A percentile compares a stretch with the other conserved stretches of the same genome.
phyloP scores from a whole-genome alignment of 78 protist genomes.

The Chrysochromulina parva region DNA sequence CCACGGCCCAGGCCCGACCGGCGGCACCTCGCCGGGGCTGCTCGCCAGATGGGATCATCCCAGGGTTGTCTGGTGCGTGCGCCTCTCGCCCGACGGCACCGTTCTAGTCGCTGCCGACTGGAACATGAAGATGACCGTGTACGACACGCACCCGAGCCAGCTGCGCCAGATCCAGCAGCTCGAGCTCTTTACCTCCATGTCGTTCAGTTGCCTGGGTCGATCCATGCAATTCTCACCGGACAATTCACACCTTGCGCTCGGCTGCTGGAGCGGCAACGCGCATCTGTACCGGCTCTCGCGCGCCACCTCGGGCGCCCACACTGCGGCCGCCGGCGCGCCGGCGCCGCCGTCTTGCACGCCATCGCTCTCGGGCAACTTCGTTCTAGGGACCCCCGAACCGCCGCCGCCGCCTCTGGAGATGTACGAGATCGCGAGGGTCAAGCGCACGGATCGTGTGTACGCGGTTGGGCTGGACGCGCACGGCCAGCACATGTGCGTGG shows the following conservation, averaged over 20 bases:
- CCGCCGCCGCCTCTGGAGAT: too few relatives aligned
- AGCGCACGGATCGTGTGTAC: not conserved
- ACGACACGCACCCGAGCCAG: not conserved
- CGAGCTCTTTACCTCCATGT: too few relatives aligned
- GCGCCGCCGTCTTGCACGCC: too few relatives aligned
- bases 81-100: not conserved
- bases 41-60: not conserved
- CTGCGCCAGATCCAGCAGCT: too few relatives aligned
- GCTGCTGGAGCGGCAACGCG: not conserved
- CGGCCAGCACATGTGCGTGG: not conserved
- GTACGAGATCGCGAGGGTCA: not conserved
- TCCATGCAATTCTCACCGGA: not conserved
- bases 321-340: not conserved
- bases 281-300: not conserved
- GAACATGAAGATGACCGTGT: not conserved
- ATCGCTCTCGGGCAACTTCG: too few relatives aligned
- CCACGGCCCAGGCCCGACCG: too few relatives aligned
- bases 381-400: not conserved
- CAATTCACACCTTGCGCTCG: not conserved
- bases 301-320: not conserved
- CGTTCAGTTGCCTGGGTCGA: too few relatives aligned
- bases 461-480: not conserved
- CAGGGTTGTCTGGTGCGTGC: not conserved
- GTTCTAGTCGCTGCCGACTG: not conserved
- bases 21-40: too few relatives aligned